Conservation (phyloP, 2,329 filamentous ascomycete genomes). For the Verticillium nubilum region DNA sequence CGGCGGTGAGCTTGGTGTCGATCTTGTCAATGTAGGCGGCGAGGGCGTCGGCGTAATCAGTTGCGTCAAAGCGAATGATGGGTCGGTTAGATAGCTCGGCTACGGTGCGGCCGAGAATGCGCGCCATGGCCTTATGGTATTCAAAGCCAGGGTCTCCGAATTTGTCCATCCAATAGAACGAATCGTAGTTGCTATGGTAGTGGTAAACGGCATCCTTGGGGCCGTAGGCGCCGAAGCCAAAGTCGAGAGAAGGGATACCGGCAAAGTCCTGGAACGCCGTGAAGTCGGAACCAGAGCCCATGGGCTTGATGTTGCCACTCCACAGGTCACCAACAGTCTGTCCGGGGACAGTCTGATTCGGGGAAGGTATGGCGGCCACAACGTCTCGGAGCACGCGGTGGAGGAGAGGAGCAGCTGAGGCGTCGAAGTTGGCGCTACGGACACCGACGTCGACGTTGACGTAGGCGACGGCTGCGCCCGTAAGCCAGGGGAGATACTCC, state of each 20-base stretch:
- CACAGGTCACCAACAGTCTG: conserved; percentile 70
- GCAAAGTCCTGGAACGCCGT: conserved; percentile 71
- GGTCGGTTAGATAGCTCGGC: conserved; percentile 57
- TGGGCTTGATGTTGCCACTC: conserved; percentile 55
- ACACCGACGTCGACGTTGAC: conserved; percentile 79
- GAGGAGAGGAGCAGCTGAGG: conserved; percentile 68
- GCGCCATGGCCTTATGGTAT: conserved; percentile 63
- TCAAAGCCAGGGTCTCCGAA: conserved; percentile 67
- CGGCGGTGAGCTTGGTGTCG: conserved; percentile 38
- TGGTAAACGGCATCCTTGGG: conserved; percentile 57
- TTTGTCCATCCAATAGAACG: conserved; percentile 80
- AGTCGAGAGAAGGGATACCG: conserved; percentile 60
- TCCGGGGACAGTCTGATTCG: conserved; percentile 67
- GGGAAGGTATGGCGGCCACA: conserved; percentile 57
- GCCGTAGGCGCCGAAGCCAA: conserved; percentile 46
- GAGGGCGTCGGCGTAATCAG: conserved; percentile 57
- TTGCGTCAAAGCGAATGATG: conserved; percentile 58
- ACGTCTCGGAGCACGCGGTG: conserved; percentile 67
- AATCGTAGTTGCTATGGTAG: conserved; percentile 91
- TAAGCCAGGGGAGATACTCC: conserved; percentile 79
- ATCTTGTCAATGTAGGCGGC: conserved; percentile 45
- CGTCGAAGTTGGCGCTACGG: conserved; percentile 56
- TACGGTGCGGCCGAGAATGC: conserved; percentile 57
- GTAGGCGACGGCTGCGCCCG: conserved; percentile 69
- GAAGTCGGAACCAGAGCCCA: conserved; percentile 70